phyloP scores from a whole-genome alignment of 108 stramenopile genomes.

The Fragilaria crotonensis region DNA sequence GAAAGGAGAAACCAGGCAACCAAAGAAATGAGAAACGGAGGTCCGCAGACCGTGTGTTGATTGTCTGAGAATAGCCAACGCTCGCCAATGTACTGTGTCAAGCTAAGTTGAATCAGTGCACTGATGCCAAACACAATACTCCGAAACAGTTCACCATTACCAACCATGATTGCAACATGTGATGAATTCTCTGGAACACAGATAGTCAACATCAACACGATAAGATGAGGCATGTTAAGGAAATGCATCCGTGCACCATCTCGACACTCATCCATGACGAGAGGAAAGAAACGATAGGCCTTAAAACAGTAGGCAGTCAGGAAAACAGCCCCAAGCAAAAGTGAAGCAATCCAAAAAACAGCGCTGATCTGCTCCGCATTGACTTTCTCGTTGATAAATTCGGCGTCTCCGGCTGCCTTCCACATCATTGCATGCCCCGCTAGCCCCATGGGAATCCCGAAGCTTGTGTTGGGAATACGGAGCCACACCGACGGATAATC shows the following conservation, averaged over 20 bases:
- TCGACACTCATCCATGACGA: constrained; percentile 17
- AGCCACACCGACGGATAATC: too few relatives aligned
- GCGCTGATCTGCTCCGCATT: neutral
- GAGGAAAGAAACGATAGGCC: neutral
- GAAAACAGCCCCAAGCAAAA: constrained; percentile 3
- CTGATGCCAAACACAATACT: constrained; percentile 5
- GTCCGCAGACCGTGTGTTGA: constrained; percentile 1
- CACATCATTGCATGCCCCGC: constrained; percentile 18
- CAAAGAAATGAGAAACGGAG: constrained; percentile 24
- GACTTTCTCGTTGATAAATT: constrained; percentile 7
- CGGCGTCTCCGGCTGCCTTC: constrained; percentile 1
- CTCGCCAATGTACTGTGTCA: constrained; percentile 11
- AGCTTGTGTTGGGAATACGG: too few relatives aligned
- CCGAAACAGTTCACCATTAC: neutral
- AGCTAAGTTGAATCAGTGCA: constrained; percentile 1
- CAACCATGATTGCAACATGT: neutral
- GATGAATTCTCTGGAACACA: neutral
- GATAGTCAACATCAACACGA: constrained; percentile 7
- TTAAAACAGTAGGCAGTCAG: constrained; percentile 4
- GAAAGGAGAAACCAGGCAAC: constrained; percentile 23
- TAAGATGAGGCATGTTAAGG: constrained; percentile 18
- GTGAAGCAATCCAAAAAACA: constrained; percentile 8
- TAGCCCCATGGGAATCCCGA: constrained; percentile 27
- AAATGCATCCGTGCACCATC: constrained; percentile 14
- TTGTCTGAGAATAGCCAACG: constrained; percentile 19